Base-by-base conservation (phyloP, 805 yeast species). In the Ogataea polymorpha region DNA sequence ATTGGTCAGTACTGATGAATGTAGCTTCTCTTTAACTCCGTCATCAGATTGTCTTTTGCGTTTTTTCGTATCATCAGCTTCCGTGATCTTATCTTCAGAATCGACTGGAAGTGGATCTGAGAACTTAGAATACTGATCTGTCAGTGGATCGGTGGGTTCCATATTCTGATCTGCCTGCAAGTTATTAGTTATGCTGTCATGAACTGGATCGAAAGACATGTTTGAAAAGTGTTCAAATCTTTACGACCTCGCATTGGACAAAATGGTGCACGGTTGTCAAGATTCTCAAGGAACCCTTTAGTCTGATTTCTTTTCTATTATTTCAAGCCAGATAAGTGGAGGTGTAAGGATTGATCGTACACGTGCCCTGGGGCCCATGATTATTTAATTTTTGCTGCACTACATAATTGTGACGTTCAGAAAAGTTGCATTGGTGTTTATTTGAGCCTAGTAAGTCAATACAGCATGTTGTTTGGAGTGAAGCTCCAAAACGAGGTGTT, bases 401-500 rank as follows among this genome's bases (percentile, higher is more conserved):
- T 13, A 17, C 32, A 15, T 16, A 29, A 29, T 29, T 29, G 27
- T 14, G 13, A 24, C 11, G 27, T 24, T 11, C 14, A 24, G 27
- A 24, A 24, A 24, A 24, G 13, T 24, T 29, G n/a, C 8, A 29
- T 17, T 11, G 20, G 32, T 29, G 32, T 32, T 11, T 14, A 6
- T 21, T 21, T 12, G 10, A 7, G 21, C 14, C 30, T 6, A 31
- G 14, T 18, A 18, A 8, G 30, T 18, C 26, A 35, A n/a, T 16
- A n/a, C 18, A 12, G 13, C 26, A 89, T 93, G 98, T 66, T 91
- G 40, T 91, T 91, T 58, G 95, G 95, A 39, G 86, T 77, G 37
- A 87, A 86, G 58, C 71, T 91, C 41, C 82, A 82, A 39, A 80
- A 78, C 50, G 97, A 90, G 61, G 78, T 79, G 25, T 88, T 85